Percentiles rank a stretch among this genome's conserved stretches.
phyloP scores from a whole-genome alignment of 2,329 filamentous ascomycete genomes.

The Arthrobotrys sphaeroides region DNA sequence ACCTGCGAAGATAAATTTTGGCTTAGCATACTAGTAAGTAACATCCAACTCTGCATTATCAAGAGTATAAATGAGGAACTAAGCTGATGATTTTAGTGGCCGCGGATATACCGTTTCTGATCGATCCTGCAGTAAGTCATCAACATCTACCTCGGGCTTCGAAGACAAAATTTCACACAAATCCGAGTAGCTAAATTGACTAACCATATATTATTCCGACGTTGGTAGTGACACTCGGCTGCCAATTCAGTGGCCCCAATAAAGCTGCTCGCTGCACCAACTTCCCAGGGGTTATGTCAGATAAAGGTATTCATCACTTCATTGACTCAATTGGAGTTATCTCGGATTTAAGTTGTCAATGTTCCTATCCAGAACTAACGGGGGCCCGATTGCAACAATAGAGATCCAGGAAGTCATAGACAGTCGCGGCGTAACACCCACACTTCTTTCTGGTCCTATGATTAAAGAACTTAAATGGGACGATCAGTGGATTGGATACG shows the following conservation, averaged over 20 bases:
- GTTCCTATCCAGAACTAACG: no score
- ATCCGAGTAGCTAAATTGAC: background rate
- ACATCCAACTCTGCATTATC: no score
- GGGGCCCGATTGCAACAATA: conserved; percentile 59
- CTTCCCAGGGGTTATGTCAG: conserved; percentile 56
- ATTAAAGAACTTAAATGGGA: conserved; percentile 60
- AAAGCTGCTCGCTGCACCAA: conserved; percentile 59
- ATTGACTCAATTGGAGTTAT: no score
- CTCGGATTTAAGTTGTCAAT: no score
- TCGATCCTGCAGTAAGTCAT: conserved; percentile 4
- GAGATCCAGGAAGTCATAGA: conserved; percentile 37
- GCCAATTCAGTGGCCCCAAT: conserved; percentile 56
- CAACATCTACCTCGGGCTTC: no score
- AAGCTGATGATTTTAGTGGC: background rate
- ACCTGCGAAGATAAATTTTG: conserved; percentile 64
- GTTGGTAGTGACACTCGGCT: conserved; percentile 15
- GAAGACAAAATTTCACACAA: no score
- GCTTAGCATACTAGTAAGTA: conserved; percentile 63
- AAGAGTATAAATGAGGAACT: background rate
- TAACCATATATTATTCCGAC: background rate
- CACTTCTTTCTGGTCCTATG: conserved; percentile 56
- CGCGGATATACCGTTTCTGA: conserved; percentile 25
- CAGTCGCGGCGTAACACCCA: conserved; percentile 53
- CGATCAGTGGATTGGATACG: conserved; percentile 62
- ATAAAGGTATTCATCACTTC: conserved; percentile 59